Conservation (phyloP, 73 alveolate species). For the Strombidium stylifer region DNA sequence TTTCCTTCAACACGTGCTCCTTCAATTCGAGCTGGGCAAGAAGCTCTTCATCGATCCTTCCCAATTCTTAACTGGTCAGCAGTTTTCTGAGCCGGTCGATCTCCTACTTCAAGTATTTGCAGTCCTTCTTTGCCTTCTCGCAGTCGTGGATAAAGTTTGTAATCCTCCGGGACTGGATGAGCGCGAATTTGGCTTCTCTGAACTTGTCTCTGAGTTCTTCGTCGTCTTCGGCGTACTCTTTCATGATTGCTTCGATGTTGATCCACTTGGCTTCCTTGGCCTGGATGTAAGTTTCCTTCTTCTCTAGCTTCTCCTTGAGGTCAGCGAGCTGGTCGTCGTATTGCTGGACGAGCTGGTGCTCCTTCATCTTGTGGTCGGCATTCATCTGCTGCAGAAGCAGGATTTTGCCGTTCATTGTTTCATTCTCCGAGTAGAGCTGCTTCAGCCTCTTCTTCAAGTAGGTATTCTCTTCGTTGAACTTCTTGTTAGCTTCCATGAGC, state of each 20-base stretch:
- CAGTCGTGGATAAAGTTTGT: slow-evolving; percentile 45
- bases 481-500: slow-evolving; percentile 16
- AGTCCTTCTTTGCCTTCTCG: slow-evolving; percentile 18
- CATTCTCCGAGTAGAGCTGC: not conserved
- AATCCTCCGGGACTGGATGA: slow-evolving; percentile 2
- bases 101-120: slow-evolving; percentile 23
- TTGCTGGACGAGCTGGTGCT: slow-evolving; percentile 9
- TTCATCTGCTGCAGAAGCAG: slow-evolving; percentile 8
- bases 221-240: slow-evolving; percentile 23
- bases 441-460: slow-evolving; percentile 1
- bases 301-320: slow-evolving; percentile 37
- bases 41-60: not conserved
- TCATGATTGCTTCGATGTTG: slow-evolving; percentile 22
- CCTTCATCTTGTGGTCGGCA: slow-evolving; percentile 10
- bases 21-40: not conserved
- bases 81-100: slow-evolving; percentile 21
- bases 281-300: slow-evolving; percentile 39
- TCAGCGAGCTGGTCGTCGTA: slow-evolving; percentile 30
- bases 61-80: not conserved
- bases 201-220: slow-evolving; percentile 26
- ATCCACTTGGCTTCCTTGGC: slow-evolving; percentile 34
- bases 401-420: slow-evolving; percentile 10
- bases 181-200: slow-evolving; percentile 12
- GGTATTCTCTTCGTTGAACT: slow-evolving; percentile 19
- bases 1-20: too few relatives aligned